phyloP scores from a whole-genome alignment of 2,329 filamentous ascomycete species.

The Cladorrhinum sp. region DNA sequence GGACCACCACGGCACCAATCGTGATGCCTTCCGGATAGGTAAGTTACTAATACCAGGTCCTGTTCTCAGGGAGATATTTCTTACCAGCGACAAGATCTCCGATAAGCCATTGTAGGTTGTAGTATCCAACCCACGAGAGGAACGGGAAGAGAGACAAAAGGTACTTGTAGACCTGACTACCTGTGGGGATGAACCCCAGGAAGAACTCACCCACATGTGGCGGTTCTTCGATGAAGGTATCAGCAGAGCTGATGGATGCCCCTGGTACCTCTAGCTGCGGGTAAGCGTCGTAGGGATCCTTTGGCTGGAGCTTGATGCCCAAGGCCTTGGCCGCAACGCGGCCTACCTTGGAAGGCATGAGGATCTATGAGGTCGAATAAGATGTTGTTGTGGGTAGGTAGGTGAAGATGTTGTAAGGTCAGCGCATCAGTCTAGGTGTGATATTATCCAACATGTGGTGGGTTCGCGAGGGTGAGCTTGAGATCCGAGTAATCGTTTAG shows the following conservation, averaged over 20 bases:
- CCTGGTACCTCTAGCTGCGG: slow-evolving; percentile 66
- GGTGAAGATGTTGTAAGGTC: neutral
- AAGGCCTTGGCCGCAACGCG: slow-evolving; percentile 73
- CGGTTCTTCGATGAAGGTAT: slow-evolving; percentile 79
- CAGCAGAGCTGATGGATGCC: slow-evolving; percentile 76
- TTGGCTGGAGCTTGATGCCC: slow-evolving; percentile 75
- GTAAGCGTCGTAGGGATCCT: slow-evolving; percentile 47
- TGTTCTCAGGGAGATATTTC: slow-evolving; percentile 28
- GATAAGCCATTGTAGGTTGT: slow-evolving; percentile 84
- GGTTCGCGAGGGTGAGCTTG: neutral
- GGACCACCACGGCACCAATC: slow-evolving; percentile 72
- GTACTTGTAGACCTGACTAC: slow-evolving; percentile 57
- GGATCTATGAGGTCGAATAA: neutral
- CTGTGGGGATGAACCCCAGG: slow-evolving; percentile 57
- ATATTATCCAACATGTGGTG: neutral
- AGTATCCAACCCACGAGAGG: slow-evolving; percentile 78
- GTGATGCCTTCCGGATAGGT: slow-evolving; percentile 41
- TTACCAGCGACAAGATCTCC: slow-evolving; percentile 87
- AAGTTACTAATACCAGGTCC: slow-evolving; percentile 15
- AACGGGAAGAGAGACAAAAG: slow-evolving; percentile 78
- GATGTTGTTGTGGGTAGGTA: neutral
- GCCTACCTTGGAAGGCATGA: slow-evolving; percentile 52
- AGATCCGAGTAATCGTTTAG: neutral
- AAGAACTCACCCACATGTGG: slow-evolving; percentile 76
- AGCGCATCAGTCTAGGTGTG: neutral